Evolutionary conservation across 768 basidiomycete species (phyloP), one percentile per base, ranked within the genome.

Genomic region (Xerocomellus dryophilus): DNA sequence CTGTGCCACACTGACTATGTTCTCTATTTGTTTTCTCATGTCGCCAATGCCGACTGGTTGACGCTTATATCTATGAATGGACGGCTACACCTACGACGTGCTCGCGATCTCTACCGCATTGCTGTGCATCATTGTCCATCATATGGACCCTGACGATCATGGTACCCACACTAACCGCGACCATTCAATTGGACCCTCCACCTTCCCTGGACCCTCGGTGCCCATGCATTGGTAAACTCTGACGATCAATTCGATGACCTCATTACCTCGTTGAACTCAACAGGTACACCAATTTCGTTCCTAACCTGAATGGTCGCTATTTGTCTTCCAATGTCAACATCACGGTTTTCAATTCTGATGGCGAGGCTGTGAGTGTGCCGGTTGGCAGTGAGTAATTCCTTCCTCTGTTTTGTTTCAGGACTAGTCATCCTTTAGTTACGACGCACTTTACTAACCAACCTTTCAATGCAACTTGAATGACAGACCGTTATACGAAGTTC

Each of bases 281-380:
- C 51, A 86, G 81, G 71, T 74, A 86, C 66, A 70, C 76, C 48
- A 86, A 86, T 65, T 88, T 92, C 61, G 83, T 73, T 4, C 85
- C 83, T 3, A 71, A 81, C 43, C 78, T 84, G 68, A 75, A 80
- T 8, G 90, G 88, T 7, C 78, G 84, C 42, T 94, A 93, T 68
- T 72, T 97, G 43, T 84, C 90, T 1, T 90, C 86, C 2, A 96
- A 96, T 62, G 88, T 83, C 51, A 90, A 95, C 71, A 90, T 96
- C 65, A 93, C 91, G 2, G 64, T 88, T 10, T 57, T 76, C 15
- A 77, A 80, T 61, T 61, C 72, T 38, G 50, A 68, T 14, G 75
- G 73, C 15, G 54, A 71, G 23, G 56, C 53, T 2, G 66, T 70
- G 54, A 77, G 69, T 44, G 71, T 78, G 1, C 78, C 80, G 0